phyloP scores from a whole-genome alignment of 2,329 filamentous ascomycete species.

The Plenodomus tracheiphilus region DNA sequence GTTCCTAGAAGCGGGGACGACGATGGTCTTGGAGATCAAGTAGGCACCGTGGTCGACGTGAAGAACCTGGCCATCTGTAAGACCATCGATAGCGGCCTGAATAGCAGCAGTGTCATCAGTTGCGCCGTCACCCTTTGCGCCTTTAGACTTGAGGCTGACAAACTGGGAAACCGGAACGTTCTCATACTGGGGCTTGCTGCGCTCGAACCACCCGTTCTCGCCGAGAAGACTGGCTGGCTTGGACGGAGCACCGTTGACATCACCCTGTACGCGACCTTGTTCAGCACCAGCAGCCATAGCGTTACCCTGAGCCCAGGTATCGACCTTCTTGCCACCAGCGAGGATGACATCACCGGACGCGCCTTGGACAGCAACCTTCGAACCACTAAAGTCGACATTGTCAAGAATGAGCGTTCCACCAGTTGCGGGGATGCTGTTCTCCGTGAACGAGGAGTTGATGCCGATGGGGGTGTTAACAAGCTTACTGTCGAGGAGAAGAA shows the following conservation, averaged over 20 bases:
- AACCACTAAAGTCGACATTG: slow-evolving; percentile 81
- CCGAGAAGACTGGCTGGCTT: slow-evolving; percentile 72
- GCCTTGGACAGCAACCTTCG: slow-evolving; percentile 67
- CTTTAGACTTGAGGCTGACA: slow-evolving; percentile 77
- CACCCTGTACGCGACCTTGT: slow-evolving; percentile 60
- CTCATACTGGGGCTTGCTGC: slow-evolving; percentile 88
- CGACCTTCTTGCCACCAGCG: slow-evolving; percentile 68
- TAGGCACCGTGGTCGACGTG: slow-evolving; percentile 69
- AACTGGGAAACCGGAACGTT: slow-evolving; percentile 68
- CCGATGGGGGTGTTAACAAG: slow-evolving; percentile 76
- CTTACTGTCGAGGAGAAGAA: slow-evolving; percentile 79
- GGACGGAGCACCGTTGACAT: slow-evolving; percentile 50
- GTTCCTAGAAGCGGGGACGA: slow-evolving; percentile 63
- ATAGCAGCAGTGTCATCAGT: slow-evolving; percentile 88
- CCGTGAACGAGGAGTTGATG: slow-evolving; percentile 75
- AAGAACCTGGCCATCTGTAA: slow-evolving; percentile 62
- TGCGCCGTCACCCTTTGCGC: slow-evolving; percentile 83
- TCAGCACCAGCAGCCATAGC: slow-evolving; percentile 60
- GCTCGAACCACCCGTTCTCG: slow-evolving; percentile 73
- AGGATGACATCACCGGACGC: slow-evolving; percentile 65
- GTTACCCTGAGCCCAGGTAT: slow-evolving; percentile 79
- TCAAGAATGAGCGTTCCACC: slow-evolving; percentile 84
- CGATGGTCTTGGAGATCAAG: slow-evolving; percentile 62
- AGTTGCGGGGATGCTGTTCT: slow-evolving; percentile 66
- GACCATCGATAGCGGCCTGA: slow-evolving; percentile 74